Percentiles rank a stretch among this genome's conserved stretches.
These are phyloP conservation scores for Prunus mira DNA, from an alignment of 306 rosid species.

Conservation along the genomic window DNA sequence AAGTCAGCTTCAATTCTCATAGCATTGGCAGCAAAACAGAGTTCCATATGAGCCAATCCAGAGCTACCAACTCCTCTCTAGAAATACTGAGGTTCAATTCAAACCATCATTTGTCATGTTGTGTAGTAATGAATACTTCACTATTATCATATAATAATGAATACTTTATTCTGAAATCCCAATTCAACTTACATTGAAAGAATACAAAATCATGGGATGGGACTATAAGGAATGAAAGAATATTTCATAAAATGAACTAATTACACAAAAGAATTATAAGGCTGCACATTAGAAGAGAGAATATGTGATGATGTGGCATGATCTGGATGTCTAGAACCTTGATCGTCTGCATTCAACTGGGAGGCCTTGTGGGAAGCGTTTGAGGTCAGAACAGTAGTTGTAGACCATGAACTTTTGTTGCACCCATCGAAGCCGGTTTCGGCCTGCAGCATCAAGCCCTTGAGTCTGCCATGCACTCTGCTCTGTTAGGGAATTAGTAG, in stretches of 20 bases:
- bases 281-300: not conserved
- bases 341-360: slow-evolving; percentile 43
- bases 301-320: not conserved
- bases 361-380: slow-evolving; percentile 40
- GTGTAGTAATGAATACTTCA: no score
- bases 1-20: no score
- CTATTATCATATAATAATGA: not conserved
- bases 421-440: slow-evolving; percentile 46
- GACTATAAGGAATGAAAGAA: not conserved
- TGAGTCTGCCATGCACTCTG: slow-evolving; percentile 26
- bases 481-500: not conserved
- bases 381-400: slow-evolving; percentile 43
- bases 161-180: not conserved
- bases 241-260: not conserved
- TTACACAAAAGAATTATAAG: not conserved
- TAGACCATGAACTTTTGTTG: slow-evolving; percentile 48
- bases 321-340: slow-evolving; percentile 5
- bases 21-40: no score
- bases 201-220: not conserved
- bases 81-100: no score
- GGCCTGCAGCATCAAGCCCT: slow-evolving; percentile 34
- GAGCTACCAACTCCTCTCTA: no score
- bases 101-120: no score
- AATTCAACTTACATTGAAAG: not conserved
- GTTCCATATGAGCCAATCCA: no score